phyloP scores from a whole-genome alignment of 2,329 filamentous ascomycete genomes.

The Diaporthe ampelina region DNA sequence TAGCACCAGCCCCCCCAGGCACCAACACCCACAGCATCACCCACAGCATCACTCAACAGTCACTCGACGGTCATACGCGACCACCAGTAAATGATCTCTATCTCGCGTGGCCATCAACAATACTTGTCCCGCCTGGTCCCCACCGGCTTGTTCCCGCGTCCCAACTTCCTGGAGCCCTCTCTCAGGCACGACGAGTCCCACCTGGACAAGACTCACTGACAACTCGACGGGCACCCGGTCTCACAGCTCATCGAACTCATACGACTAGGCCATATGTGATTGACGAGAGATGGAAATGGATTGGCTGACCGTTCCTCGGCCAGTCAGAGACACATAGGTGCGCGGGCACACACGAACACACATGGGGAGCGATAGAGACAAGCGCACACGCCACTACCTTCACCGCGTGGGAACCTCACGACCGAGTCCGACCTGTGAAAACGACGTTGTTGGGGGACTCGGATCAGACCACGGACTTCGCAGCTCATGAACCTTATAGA shows the following conservation, averaged over 20 bases:
- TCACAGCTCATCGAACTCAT: neutral
- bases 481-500: neutral
- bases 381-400: neutral
- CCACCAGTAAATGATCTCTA: neutral
- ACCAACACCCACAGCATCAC: neutral
- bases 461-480: neutral
- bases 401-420: neutral
- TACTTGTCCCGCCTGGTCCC: neutral
- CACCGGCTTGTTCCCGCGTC: neutral
- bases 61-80: neutral
- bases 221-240: neutral
- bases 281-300: neutral
- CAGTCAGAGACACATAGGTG: neutral
- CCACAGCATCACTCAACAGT: neutral
- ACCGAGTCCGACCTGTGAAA: neutral
- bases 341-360: no score
- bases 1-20: neutral
- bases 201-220: neutral
- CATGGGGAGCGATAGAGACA: no score
- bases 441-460: neutral
- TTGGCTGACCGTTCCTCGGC: neutral
- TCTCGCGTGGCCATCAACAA: neutral
- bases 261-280: no score
- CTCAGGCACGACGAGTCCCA: neutral
- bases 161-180: neutral